A percentile compares a stretch with the other conserved stretches of the same genome.
Conservation (phyloP, 495 filamentous ascomycete species). For the Trichoderma gamsii region DNA sequence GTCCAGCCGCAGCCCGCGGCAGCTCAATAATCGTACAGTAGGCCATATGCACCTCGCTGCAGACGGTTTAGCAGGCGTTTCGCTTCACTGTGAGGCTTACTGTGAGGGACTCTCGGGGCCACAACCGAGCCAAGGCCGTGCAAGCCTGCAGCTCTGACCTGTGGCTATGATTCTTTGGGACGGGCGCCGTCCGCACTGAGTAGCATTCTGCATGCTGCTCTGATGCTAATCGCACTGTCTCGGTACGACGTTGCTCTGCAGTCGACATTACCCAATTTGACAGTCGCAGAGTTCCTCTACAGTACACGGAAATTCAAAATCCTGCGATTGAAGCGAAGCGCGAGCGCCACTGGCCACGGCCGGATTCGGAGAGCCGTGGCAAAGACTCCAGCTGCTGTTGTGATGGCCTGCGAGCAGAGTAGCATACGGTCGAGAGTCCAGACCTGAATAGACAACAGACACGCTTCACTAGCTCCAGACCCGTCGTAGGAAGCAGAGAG, state of each 20-base stretch:
- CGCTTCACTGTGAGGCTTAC: not conserved
- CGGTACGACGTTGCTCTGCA: not conserved
- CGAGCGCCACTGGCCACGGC: slow-evolving; percentile 4
- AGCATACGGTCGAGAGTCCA: slow-evolving; percentile 4
- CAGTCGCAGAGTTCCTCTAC: not conserved
- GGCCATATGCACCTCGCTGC: not conserved
- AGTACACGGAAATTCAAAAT: not conserved
- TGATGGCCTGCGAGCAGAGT: not conserved
- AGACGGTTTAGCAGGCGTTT: not conserved
- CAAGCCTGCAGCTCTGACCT: not conserved
- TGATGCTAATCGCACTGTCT: not conserved
- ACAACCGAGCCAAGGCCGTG: slow-evolving; percentile 5
- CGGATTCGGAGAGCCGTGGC: slow-evolving; percentile 5
- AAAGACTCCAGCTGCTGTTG: not conserved
- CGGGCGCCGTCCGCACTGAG: not conserved
- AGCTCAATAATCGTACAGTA: not conserved
- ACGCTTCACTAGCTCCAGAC: not conserved
- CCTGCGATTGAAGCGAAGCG: not conserved
- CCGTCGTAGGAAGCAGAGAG: not conserved
- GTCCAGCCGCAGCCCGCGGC: not conserved
- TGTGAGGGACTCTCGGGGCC: slow-evolving; percentile 2
- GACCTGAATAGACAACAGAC: not conserved
- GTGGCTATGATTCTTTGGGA: not conserved
- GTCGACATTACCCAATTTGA: not conserved
- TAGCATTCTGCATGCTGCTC: not conserved